Evolutionary conservation across 495 filamentous ascomycete genomes (phyloP).

Genomic region (Chaetomium tenue): DNA sequence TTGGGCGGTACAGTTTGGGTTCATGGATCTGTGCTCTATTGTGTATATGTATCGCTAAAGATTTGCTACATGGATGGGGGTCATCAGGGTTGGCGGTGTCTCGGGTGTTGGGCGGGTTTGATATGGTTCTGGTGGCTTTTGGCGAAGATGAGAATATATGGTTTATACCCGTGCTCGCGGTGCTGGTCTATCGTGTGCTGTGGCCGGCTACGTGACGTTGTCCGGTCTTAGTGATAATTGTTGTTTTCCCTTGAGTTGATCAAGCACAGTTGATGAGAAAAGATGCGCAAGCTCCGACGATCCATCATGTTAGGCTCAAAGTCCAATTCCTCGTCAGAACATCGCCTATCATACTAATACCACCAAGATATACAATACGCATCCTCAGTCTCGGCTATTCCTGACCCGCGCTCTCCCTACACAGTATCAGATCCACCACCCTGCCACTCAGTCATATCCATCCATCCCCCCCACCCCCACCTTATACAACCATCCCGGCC

Average conservation of each 20-base stretch:
- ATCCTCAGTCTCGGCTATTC: not conserved
- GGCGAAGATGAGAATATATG: not conserved
- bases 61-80: not conserved
- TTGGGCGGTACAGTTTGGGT: not conserved
- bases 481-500: not conserved
- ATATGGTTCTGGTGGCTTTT: not conserved
- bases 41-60: conserved; percentile 10
- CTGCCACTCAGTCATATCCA: not conserved
- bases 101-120: not conserved
- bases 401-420: not conserved
- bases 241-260: no score
- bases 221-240: no score
- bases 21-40: not conserved
- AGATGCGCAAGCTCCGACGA: no score
- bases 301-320: not conserved
- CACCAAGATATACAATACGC: conserved; percentile 9
- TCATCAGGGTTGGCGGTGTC: not conserved
- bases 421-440: not conserved
- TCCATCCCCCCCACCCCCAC: not conserved
- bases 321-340: not conserved
- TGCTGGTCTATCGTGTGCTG: not conserved
- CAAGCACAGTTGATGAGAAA: no score
- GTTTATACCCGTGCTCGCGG: not conserved
- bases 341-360: conserved; percentile 8
- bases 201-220: no score